Evolutionary conservation across 768 basidiomycete species (phyloP), one percentile per base, ranked within the genome.

Genomic region (Thelephora aurantiotincta): DNA sequence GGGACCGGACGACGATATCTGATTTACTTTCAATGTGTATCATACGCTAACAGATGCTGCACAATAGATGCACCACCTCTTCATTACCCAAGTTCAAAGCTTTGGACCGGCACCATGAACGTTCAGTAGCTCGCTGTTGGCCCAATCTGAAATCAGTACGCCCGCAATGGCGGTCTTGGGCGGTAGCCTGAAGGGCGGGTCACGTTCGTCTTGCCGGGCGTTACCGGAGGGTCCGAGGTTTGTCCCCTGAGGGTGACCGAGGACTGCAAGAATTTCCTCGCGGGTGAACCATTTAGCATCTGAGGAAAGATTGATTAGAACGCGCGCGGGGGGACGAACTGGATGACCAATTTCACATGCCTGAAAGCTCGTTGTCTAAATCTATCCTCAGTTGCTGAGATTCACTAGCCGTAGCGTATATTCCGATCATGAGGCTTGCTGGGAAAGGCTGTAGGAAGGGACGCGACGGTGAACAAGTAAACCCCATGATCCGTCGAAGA

Each of bases 321-420:
- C 14, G 36, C 33, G 13, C 35, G 30, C 18, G 38, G 12, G 30
- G 35, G 38, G 1, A 45, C 12, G 22, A 12, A 11, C 6, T 19
- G 37, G 13, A 9, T 18, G 42, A n/a, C n/a, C n/a, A n/a, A 18
- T 20, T 34, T 33, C 12, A 63, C 74, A 44, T 51, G 85, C 91
- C 89, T 57, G 81, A 80, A n/a, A 99, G 75, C 66, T 99, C 94
- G 54, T 94, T 94, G 59, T 97, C 94, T 2, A 99, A 73, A 60
- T 97, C 92, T 6, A 71, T 67, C 13, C 90, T 77, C 49, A 97
- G 82, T 5, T 77, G 74, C 57, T 90, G 70, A 3, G 74, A 68
- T 1, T 80, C 68, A 66, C 81, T 86, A 7, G 76, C 92, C 37
- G 75, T 72, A 2, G 82, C 89, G 57, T 83, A 91, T 60, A 85